A percentile compares a stretch with the other conserved stretches of the same genome.
phyloP scores from a whole-genome alignment of 169 alveolate genomes.

The Eimeria praecox region DNA sequence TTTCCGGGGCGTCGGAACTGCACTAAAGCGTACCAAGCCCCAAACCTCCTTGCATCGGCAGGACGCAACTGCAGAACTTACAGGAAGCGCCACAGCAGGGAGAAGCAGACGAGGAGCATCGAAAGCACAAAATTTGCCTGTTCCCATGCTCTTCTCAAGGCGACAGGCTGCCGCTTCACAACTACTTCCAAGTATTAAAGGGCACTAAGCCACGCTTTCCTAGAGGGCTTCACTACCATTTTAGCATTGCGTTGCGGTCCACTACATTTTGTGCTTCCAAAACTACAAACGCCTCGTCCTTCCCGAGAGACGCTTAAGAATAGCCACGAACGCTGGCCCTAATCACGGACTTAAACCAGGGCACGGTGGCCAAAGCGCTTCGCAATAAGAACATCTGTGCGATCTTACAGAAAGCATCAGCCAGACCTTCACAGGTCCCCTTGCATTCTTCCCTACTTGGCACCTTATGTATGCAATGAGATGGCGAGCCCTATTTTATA shows the following conservation, averaged over 20 bases:
- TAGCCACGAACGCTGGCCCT: not conserved
- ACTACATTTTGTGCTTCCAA: not conserved
- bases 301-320: not conserved
- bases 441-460: not conserved
- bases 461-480: not conserved
- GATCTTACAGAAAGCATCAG: not conserved
- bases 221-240: too few species aligned
- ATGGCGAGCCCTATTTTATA: too few species aligned
- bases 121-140: not conserved
- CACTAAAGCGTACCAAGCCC: not conserved
- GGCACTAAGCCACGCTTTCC: too few species aligned
- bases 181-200: too few species aligned
- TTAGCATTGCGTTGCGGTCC: not conserved
- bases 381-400: not conserved
- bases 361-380: not conserved
- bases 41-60: not conserved
- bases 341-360: not conserved
- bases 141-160: not conserved
- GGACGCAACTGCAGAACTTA: not conserved
- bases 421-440: not conserved
- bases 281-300: not conserved
- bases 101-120: not conserved
- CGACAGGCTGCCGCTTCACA: not conserved
- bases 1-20: not conserved
- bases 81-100: not conserved